A percentile compares a stretch with the other conserved stretches of the same genome.
Conservation (phyloP, 129 eudicot genomes). For the Gnaphalium uliginosum region DNA sequence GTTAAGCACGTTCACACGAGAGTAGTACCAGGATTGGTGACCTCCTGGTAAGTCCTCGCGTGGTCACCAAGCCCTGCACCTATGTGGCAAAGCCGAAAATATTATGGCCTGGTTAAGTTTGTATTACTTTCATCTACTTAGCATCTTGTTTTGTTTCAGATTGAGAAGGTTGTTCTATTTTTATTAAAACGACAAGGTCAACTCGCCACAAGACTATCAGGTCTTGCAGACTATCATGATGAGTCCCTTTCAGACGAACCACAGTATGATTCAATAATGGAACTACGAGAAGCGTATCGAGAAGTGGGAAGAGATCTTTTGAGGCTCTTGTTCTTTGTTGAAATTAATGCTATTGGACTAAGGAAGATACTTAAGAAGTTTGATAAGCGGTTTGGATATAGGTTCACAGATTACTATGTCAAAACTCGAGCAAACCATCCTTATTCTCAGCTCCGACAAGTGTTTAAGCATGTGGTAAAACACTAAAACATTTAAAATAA, state of each 20-base stretch:
- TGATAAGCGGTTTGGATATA: conserved; percentile 59
- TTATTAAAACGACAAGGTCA: conserved; percentile 53
- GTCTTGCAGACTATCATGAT: conserved; percentile 31
- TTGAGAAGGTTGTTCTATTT: conserved; percentile 57
- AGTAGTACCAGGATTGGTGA: background rate
- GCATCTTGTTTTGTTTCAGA: conserved; percentile 37
- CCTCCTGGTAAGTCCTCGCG: too few relatives aligned
- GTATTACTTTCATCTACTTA: background rate
- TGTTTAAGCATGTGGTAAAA: conserved; percentile 65
- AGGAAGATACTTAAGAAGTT: conserved; percentile 66
- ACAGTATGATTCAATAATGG: conserved; percentile 32
- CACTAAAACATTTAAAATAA: conserved; percentile 10
- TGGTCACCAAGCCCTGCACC: too few relatives aligned
- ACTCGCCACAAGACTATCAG: conserved; percentile 50
- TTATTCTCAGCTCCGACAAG: conserved; percentile 65
- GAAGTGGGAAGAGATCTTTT: conserved; percentile 60
- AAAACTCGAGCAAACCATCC: conserved; percentile 73
- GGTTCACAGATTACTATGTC: conserved; percentile 59
- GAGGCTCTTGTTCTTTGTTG: conserved; percentile 59
- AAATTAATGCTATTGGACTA: conserved; percentile 61
- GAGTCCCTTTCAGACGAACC: conserved; percentile 30
- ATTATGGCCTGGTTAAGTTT: background rate
- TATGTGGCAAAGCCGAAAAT: too few relatives aligned
- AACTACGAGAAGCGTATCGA: conserved; percentile 49
- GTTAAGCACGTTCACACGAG: background rate